Conservation (phyloP, 1,284 basidiomycete genomes). For the Heterobasidion irregulare region DNA sequence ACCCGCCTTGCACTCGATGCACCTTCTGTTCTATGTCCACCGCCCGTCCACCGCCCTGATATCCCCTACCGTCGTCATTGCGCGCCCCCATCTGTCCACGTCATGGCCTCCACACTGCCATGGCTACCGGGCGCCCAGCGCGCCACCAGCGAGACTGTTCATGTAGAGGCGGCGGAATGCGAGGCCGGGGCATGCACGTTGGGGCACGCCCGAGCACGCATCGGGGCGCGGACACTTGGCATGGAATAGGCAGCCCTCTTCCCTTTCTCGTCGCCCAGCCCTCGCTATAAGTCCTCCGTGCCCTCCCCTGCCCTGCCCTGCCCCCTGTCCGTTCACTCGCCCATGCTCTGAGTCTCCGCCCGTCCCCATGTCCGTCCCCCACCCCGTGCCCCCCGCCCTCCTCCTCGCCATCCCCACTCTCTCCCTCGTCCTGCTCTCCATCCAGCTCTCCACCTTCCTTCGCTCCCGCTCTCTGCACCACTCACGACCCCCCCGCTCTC, state of each 20-base stretch:
- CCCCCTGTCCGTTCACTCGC: not conserved
- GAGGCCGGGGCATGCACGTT: not conserved
- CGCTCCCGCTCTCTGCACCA: slow-evolving; percentile 2
- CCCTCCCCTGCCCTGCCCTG: not conserved
- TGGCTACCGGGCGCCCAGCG: not conserved
- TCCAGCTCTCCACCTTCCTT: slow-evolving; percentile 4
- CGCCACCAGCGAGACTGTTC: not conserved
- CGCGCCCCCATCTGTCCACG: not conserved
- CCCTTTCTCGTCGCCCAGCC: not conserved
- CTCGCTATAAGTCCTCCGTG: not conserved
- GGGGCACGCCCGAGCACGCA: not conserved
- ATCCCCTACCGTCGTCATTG: not conserved
- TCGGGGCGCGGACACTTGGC: not conserved
- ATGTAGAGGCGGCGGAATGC: not conserved
- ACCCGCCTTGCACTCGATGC: too few relatives aligned
- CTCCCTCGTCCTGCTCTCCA: slow-evolving; percentile 3
- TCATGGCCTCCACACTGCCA: not conserved
- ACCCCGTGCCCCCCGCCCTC: not conserved
- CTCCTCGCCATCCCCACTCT: slow-evolving; percentile 4
- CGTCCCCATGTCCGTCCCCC: not conserved
- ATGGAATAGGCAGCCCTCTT: not conserved
- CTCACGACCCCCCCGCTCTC: not conserved
- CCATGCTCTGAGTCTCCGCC: not conserved
- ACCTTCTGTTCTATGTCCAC: not conserved
- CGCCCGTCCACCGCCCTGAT: not conserved